Percentiles rank a stretch among this genome's conserved stretches.
Conservation (phyloP, 2,329 filamentous ascomycete species). For the Fusarium xylarioides region DNA sequence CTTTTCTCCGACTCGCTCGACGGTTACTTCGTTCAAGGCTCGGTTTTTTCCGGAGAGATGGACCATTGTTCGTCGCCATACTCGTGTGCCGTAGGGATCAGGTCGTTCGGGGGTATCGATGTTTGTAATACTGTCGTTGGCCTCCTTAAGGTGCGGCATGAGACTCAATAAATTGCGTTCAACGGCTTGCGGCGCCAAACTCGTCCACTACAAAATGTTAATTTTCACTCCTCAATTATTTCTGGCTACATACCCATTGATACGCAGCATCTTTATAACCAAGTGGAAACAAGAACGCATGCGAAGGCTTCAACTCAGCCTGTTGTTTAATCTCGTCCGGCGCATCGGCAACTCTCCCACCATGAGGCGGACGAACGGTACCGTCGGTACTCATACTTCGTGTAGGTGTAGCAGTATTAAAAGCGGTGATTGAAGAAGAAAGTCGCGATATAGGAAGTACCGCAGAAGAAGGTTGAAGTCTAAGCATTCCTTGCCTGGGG, state of each 20-base stretch:
- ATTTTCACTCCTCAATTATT: too few relatives aligned
- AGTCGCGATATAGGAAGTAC: constrained; percentile 55
- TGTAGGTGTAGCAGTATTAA: constrained; percentile 33
- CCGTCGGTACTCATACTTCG: constrained; percentile 48
- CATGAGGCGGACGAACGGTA: constrained; percentile 37
- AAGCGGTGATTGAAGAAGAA: constrained; percentile 43
- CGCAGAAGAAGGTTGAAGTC: constrained; percentile 51
- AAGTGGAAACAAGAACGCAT: constrained; percentile 74
- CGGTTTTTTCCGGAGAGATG: constrained; percentile 85
- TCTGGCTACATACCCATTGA: constrained; percentile 76
- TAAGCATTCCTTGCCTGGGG: constrained; percentile 56
- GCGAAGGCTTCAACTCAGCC: constrained; percentile 41
- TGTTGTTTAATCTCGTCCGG: constrained; percentile 41
- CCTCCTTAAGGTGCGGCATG: constrained; percentile 82
- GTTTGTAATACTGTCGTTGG: constrained; percentile 71
- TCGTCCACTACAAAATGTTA: constrained; percentile 73
- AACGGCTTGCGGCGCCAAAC: constrained; percentile 80
- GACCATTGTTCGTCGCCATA: constrained; percentile 89
- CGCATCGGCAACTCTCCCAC: constrained; percentile 31
- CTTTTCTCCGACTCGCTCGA: constrained; percentile 82
- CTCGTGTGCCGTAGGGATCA: constrained; percentile 85
- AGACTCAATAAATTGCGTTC: constrained; percentile 89
- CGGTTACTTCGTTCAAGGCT: constrained; percentile 89
- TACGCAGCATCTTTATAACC: constrained; percentile 90
- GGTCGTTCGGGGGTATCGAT: constrained; percentile 56